These are phyloP conservation scores for Terfezia boudieri DNA, from an alignment of 495 filamentous ascomycete genomes.

Conservation along the genomic window DNA sequence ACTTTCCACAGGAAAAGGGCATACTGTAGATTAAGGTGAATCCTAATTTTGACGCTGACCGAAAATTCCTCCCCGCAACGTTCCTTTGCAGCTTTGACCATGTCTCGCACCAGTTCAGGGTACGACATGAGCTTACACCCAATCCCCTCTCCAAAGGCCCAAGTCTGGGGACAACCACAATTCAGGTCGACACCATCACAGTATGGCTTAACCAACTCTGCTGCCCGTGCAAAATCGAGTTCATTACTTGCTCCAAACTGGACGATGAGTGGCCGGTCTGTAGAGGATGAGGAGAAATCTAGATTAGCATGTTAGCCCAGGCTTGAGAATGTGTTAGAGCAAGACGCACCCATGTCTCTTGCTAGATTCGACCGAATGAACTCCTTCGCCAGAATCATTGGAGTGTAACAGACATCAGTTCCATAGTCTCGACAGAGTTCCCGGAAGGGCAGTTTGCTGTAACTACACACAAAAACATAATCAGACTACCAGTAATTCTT, in stretches of 20 bases:
- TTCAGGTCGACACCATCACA: constrained; percentile 42
- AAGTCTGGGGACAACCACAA: constrained; percentile 47
- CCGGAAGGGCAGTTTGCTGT: constrained; percentile 36
- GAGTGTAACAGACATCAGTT: constrained; percentile 42
- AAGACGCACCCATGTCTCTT: constrained; percentile 30
- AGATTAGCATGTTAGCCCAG: neutral
- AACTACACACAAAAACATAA: constrained; percentile 6
- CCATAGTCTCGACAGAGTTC: constrained; percentile 35
- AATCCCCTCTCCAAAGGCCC: constrained; percentile 39
- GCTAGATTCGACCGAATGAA: constrained; percentile 37
- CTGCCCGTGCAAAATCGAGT: constrained; percentile 35
- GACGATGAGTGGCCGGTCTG: constrained; percentile 31
- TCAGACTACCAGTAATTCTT: neutral
- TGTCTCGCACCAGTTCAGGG: constrained; percentile 34
- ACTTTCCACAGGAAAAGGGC: neutral
- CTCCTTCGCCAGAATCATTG: constrained; percentile 51
- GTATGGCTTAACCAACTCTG: constrained; percentile 35
- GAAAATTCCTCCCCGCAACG: constrained; percentile 21
- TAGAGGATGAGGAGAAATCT: constrained; percentile 23
- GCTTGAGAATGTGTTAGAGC: neutral
- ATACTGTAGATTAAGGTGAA: constrained; percentile 35
- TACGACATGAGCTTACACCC: constrained; percentile 41
- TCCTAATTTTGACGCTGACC: constrained; percentile 43
- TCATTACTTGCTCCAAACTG: constrained; percentile 38
- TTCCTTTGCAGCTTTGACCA: constrained; percentile 30